Evolutionary conservation across 2,329 filamentous ascomycete species (phyloP), one percentile per base, ranked within the genome.

Genomic region (Phoma sp.): DNA sequence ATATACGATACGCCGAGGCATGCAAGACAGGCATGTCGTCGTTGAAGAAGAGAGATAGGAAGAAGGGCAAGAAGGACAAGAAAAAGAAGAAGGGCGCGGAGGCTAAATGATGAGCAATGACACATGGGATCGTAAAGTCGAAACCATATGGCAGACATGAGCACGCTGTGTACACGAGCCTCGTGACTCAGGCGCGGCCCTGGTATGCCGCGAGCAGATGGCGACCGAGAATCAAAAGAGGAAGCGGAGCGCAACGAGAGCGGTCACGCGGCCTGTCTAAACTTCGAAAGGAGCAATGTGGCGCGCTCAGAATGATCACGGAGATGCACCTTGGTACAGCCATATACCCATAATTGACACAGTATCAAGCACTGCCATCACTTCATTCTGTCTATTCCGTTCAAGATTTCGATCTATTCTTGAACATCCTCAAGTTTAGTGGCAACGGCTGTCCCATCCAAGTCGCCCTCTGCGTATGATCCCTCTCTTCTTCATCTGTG

Each of bases 21-120:
- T 97, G 93, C 78, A 97, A 96, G 80, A 80, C 83, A 0, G 92
- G 92, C 6, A 97, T 98, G 92, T 83, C 85, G 43, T 88, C 88
- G 7, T 74, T 99, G 77, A 98, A 96, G 85, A 96, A 96, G 73
- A 84, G 95, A 65, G 94, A 98, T 78, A 85, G 92, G 71, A 96
- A 89, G 76, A 94, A 91, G 83, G 87, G 88, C 64, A 90, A 89
- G 78, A 85, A 85, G 80, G 91, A 90, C 73, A 91, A 88, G 79
- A 87, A 83, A 75, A 82, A 80, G 78, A 90, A 87, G 80, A 88
- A 84, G 76, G 76, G 75, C 68, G 63, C 57, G 8, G 60, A 35
- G 32, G 17, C 32, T 15, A 35, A 35, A 35, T 35, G 32, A 35
- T 17, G 32, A 17, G n/a, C 6, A 35, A 35, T 12, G 32, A 6